Evolutionary conservation across 257 asterid species (phyloP).

Genomic region (Hygrophila difformis): DNA sequence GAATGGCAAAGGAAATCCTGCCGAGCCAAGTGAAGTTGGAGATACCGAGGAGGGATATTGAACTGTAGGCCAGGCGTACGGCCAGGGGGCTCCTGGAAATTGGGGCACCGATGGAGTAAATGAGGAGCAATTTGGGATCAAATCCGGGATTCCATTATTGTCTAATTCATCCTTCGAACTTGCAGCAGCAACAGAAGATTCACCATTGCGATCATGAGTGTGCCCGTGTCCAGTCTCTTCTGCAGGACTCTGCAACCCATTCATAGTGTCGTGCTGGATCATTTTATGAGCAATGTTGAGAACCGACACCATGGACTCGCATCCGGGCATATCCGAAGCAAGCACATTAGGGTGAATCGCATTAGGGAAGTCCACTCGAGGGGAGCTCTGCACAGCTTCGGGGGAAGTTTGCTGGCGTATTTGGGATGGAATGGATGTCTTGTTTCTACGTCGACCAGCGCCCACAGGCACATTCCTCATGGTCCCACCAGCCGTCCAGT

Average conservation of each 20-base stretch:
- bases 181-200: constrained; percentile 20
- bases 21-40: constrained; percentile 24
- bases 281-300: constrained; percentile 25
- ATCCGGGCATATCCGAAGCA: constrained; percentile 25
- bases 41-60: constrained; percentile 28
- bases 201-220: constrained; percentile 21
- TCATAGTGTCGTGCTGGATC: constrained; percentile 3
- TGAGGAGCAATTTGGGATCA: constrained; percentile 19
- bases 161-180: constrained; percentile 16
- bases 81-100: constrained; percentile 30
- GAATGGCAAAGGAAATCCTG: constrained; percentile 39
- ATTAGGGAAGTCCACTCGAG: constrained; percentile 19
- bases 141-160: constrained; percentile 14
- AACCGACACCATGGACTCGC: constrained; percentile 33
- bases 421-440: constrained; percentile 43
- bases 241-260: constrained; percentile 16
- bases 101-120: constrained; percentile 24
- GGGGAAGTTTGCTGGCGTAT: constrained; percentile 25
- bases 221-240: constrained; percentile 18
- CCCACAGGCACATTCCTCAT: constrained; percentile 96
- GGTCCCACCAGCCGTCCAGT: constrained; percentile 99
- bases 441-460: constrained; percentile 96
- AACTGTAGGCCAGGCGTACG: constrained; percentile 31
- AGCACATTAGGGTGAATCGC: constrained; percentile 27
- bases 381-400: constrained; percentile 19